Evolutionary conservation across 768 basidiomycete genomes (phyloP).

Genomic region (Solioccasus polychromus): DNA sequence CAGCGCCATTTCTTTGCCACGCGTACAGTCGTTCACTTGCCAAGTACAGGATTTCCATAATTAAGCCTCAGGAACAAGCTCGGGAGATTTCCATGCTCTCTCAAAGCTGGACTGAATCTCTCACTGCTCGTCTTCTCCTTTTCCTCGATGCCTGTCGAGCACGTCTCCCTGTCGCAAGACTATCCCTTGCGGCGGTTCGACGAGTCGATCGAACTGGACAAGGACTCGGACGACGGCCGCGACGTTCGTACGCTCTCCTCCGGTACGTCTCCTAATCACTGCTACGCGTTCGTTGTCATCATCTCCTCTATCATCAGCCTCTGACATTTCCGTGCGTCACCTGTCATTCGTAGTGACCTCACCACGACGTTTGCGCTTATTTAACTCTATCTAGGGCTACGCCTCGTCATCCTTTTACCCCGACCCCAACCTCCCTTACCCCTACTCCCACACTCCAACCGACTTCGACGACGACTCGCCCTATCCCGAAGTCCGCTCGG

Average conservation of each 20-base stretch:
- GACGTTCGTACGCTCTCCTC: slow-evolving; percentile 12
- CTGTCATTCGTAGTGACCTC: too few relatives aligned
- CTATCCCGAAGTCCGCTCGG: slow-evolving; percentile 70
- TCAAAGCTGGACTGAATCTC: slow-evolving; percentile 4
- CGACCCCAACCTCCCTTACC: slow-evolving; percentile 32
- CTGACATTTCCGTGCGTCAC: slow-evolving; percentile 17
- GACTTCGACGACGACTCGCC: slow-evolving; percentile 59
- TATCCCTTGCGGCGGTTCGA: slow-evolving; percentile 15
- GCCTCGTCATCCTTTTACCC: slow-evolving; percentile 11
- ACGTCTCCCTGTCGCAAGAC: slow-evolving; percentile 10
- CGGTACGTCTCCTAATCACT: slow-evolving; percentile 24
- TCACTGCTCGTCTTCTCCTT: slow-evolving; percentile 1
- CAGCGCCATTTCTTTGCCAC: too few relatives aligned
- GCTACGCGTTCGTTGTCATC: too few relatives aligned
- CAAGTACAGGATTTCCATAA: slow-evolving; percentile 22
- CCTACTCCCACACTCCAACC: too few relatives aligned
- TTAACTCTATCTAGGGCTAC: background rate
- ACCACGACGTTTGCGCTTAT: too few relatives aligned
- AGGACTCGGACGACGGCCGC: slow-evolving; percentile 17
- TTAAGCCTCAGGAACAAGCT: slow-evolving; percentile 22
- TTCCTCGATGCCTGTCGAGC: slow-evolving; percentile 21
- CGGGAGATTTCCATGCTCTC: background rate
- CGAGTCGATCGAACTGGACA: slow-evolving; percentile 12
- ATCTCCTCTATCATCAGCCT: too few relatives aligned
- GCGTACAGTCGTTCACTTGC: too few relatives aligned